phyloP scores from a whole-genome alignment of 2,329 filamentous ascomycete species.

The Colletotrichum cereale region DNA sequence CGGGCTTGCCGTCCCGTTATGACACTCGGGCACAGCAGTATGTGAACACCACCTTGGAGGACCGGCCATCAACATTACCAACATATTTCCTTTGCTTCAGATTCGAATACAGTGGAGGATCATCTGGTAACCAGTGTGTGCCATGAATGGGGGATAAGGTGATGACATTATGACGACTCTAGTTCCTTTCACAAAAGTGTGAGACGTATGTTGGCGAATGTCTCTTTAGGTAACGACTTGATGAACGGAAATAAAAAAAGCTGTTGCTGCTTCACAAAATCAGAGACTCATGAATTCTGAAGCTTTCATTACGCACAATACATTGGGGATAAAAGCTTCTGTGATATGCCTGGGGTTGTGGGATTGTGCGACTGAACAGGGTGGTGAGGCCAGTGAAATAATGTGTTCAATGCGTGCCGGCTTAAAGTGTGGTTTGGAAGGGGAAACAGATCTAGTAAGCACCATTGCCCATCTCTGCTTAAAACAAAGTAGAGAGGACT shows the following conservation, averaged over 20 bases:
- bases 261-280: constrained; percentile 44
- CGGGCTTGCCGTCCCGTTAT: constrained; percentile 31
- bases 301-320: too few species aligned
- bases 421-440: neutral
- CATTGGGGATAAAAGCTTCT: neutral
- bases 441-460: neutral
- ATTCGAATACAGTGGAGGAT: constrained; percentile 33
- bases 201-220: constrained; percentile 53
- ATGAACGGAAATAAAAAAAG: constrained; percentile 56
- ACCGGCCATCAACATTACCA: constrained; percentile 32
- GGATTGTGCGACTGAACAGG: neutral
- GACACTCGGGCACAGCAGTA: constrained; percentile 31
- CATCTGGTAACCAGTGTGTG: constrained; percentile 24
- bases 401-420: too few species aligned
- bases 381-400: neutral
- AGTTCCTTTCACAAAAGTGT: constrained; percentile 51
- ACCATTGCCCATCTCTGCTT: neutral
- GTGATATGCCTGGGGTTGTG: neutral
- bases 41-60: constrained; percentile 14
- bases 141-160: constrained; percentile 45
- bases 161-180: constrained; percentile 49
- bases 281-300: neutral
- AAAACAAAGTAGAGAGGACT: neutral
- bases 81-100: constrained; percentile 35
- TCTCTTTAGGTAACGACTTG: constrained; percentile 56